Evolutionary conservation across 2,329 filamentous ascomycete genomes (phyloP), one percentile per base, ranked within the genome.

Genomic region (Coniochaeta ligniaria): DNA sequence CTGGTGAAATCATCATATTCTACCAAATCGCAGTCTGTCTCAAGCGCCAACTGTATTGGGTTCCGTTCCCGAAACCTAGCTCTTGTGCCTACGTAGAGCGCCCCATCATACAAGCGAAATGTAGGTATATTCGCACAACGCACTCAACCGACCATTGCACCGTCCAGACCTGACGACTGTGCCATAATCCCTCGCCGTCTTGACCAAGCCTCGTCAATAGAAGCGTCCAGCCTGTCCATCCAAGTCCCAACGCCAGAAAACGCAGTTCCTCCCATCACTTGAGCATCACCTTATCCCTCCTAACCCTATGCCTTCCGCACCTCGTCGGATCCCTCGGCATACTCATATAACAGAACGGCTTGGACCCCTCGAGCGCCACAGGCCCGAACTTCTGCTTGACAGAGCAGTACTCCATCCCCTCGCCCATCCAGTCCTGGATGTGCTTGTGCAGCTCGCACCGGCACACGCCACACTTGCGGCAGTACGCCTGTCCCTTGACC

Each of bases 401-500:
- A 61, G 76, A 78, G 74, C 84, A 87, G 73, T 87, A 87, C 71
- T 88, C 84, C 62, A 78, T 72, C 22, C 71, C 75, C 43, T 76
- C 72, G 60, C 81, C 82, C 78, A 87, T 82, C 82, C 84, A 87
- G 45, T 77, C 77, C 67, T 78, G 77, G 66, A 88, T 78, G 69
- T 88, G 85, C 64, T 82, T 80, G 72, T 86, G 83, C 61, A 88
- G 77, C 74, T 87, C 83, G 71, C 85, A 88, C 38, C 85, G 79
- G 45, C 76, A 80, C 62, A 83, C 79, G 57, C 83, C 83, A 64
- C 85, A 88, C 70, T 86, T 85, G 61, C 81, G 78, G 71, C 85
- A 88, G 70, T 84, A 82, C 6, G 84, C 81, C 67, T 85, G 83
- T 24, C 83, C 84, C 60, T 79, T 79, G 57, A 83, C 77, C 26